Conservation (phyloP, 768 basidiomycete genomes). For the Serpula lacrymans region DNA sequence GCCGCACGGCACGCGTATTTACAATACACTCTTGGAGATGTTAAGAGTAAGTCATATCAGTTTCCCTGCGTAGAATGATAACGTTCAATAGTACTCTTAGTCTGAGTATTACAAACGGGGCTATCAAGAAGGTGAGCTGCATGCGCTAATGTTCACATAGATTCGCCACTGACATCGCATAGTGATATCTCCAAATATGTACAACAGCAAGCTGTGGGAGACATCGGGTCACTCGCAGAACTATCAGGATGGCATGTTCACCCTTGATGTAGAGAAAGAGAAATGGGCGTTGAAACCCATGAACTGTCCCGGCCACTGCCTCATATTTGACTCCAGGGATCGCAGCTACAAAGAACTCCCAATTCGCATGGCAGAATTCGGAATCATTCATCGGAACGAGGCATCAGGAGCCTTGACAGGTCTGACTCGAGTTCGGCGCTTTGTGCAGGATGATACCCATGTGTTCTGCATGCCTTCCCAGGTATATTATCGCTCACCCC, state of each 20-base stretch:
- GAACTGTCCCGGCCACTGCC: conserved; percentile 98
- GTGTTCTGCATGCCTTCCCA: conserved; percentile 96
- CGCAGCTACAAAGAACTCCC: conserved; percentile 94
- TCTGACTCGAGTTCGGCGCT: conserved; percentile 87
- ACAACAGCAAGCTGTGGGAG: conserved; percentile 94
- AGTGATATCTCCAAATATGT: conserved; percentile 99
- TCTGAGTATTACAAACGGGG: conserved; percentile 92
- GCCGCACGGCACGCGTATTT: conserved; percentile 95
- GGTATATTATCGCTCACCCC: conserved; percentile 41
- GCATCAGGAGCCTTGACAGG: conserved; percentile 93
- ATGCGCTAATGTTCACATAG: not conserved
- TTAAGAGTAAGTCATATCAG: conserved; percentile 64
- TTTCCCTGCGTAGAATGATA: conserved; percentile 2
- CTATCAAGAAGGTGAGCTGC: conserved; percentile 80
- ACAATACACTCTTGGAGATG: conserved; percentile 88
- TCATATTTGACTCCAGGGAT: conserved; percentile 94
- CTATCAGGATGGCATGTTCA: conserved; percentile 98
- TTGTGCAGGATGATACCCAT: conserved; percentile 98
- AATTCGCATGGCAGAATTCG: conserved; percentile 97
- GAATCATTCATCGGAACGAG: conserved; percentile 95
- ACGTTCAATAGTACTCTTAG: conserved; percentile 33
- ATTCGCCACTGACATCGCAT: no score
- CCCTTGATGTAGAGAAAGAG: conserved; percentile 92
- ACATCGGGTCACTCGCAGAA: conserved; percentile 98
- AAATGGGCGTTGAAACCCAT: conserved; percentile 96